Evolutionary conservation across 106 monocot genomes (phyloP).

Genomic region (Ottelia alismoides): DNA sequence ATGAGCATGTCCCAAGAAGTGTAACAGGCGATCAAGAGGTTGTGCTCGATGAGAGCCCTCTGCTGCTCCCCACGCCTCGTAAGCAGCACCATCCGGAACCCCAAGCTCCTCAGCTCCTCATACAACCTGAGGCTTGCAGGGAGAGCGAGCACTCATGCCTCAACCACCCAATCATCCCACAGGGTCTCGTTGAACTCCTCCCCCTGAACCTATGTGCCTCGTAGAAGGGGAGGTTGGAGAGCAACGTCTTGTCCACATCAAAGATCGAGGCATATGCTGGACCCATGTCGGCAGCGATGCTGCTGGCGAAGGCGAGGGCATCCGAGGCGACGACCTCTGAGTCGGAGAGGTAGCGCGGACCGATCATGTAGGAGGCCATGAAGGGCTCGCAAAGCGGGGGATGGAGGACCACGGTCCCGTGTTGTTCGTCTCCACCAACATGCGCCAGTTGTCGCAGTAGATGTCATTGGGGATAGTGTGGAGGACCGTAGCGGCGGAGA

Average conservation of each 20-base stretch:
- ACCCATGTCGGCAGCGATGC: neutral
- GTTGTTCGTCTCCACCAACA: conserved; percentile 13
- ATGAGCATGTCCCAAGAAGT: conserved; percentile 13
- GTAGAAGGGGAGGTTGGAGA: conserved; percentile 14
- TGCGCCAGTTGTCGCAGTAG: conserved; percentile 15
- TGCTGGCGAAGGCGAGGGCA: neutral
- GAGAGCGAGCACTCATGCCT: conserved; percentile 1
- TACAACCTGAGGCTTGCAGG: conserved; percentile 12
- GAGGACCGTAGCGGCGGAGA: neutral
- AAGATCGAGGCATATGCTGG: conserved; percentile 5
- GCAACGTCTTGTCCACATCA: conserved; percentile 15
- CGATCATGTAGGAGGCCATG: conserved; percentile 7
- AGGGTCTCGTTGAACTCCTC: conserved; percentile 5
- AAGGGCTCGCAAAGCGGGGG: conserved; percentile 3
- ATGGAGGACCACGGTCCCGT: neutral
- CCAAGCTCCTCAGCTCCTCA: conserved; percentile 6
- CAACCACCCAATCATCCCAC: conserved; percentile 10
- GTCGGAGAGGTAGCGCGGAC: conserved; percentile 7
- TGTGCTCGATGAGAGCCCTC: conserved; percentile 2
- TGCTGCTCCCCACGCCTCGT: conserved; percentile 7
- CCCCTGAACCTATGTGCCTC: neutral
- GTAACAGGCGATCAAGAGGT: conserved; percentile 6
- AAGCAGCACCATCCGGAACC: conserved; percentile 2
- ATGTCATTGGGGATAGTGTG: neutral
- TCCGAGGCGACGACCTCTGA: neutral